Conservation (phyloP, 768 basidiomycete species). For the Zangia roseola region DNA sequence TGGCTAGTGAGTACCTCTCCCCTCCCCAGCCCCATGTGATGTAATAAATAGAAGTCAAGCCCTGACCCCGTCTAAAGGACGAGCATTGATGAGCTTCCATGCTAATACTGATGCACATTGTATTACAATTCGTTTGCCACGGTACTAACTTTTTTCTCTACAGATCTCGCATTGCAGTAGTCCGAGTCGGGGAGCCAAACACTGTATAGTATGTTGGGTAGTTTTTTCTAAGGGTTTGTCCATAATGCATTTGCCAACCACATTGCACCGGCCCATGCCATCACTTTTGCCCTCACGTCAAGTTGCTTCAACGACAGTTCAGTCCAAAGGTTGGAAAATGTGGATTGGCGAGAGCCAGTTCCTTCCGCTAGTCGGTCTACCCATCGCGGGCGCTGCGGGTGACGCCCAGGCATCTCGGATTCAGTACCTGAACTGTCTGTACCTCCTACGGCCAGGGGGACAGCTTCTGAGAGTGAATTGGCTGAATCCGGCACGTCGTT, state of each 20-base stretch:
- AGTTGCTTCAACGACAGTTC: conserved; percentile 31
- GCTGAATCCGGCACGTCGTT: neutral
- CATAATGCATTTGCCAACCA: conserved; percentile 70
- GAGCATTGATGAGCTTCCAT: conserved; percentile 77
- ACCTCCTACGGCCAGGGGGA: conserved; percentile 5
- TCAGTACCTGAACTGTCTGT: conserved; percentile 16
- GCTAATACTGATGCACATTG: conserved; percentile 73
- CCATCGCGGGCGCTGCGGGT: conserved; percentile 40
- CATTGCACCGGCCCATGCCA: conserved; percentile 44
- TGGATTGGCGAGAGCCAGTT: conserved; percentile 17
- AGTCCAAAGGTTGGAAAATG: conserved; percentile 31
- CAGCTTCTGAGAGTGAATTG: conserved; percentile 5
- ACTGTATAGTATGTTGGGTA: conserved; percentile 3
- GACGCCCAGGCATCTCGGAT: conserved; percentile 40
- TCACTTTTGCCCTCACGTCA: conserved; percentile 44
- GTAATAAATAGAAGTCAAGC: conserved; percentile 88
- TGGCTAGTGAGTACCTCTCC: conserved; percentile 35
- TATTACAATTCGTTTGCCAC: conserved; percentile 7
- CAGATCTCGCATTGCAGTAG: conserved; percentile 6
- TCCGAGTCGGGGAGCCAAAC: neutral
- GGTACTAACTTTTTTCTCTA: conserved; percentile 4
- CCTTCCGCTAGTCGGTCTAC: conserved; percentile 48
- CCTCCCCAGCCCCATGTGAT: conserved; percentile 47
- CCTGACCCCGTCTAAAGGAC: conserved; percentile 77
- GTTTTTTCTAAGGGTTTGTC: conserved; percentile 31